phyloP scores from a whole-genome alignment of 345 rosid species.

The Eucalyptus polybractea region DNA sequence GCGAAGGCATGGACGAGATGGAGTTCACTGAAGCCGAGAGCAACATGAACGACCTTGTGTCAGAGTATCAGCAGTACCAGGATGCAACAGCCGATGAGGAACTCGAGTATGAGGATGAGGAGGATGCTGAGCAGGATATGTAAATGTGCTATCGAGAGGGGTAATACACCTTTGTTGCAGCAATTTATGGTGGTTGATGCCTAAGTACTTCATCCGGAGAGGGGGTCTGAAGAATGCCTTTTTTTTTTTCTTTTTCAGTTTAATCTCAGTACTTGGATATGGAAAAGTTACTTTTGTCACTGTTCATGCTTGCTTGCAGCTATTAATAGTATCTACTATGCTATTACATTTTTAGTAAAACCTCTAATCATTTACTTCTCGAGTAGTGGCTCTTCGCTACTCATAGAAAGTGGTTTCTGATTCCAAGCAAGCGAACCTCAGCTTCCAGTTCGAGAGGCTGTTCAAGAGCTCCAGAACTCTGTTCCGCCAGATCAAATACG shows the following conservation, averaged over 20 bases:
- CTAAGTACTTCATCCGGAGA: neutral
- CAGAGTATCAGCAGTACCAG: slow-evolving; percentile 21
- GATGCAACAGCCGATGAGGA: slow-evolving; percentile 17
- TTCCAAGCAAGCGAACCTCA: neutral
- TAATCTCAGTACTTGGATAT: neutral
- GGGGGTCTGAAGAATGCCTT: neutral
- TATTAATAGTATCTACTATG: neutral
- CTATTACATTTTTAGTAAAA: neutral
- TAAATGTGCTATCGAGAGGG: neutral
- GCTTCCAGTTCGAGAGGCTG: neutral
- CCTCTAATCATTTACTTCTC: neutral
- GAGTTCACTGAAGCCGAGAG: slow-evolving; percentile 22
- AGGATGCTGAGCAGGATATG: neutral
- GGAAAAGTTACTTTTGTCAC: neutral
- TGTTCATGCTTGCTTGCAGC: neutral
- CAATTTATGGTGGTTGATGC: neutral
- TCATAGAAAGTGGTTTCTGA: neutral
- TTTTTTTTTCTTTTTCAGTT: neutral
- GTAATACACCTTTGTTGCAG: neutral
- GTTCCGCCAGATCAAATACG: neutral
- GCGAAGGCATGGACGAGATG: slow-evolving; percentile 19
- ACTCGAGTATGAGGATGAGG: slow-evolving; percentile 12
- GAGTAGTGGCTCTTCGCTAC: neutral
- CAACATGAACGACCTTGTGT: slow-evolving; percentile 19
- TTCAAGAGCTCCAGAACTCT: neutral